Percentiles rank a stretch among this genome's conserved stretches.
phyloP scores from a whole-genome alignment of 2,329 filamentous ascomycete genomes.

The Aaosphaeria pasadenensis region DNA sequence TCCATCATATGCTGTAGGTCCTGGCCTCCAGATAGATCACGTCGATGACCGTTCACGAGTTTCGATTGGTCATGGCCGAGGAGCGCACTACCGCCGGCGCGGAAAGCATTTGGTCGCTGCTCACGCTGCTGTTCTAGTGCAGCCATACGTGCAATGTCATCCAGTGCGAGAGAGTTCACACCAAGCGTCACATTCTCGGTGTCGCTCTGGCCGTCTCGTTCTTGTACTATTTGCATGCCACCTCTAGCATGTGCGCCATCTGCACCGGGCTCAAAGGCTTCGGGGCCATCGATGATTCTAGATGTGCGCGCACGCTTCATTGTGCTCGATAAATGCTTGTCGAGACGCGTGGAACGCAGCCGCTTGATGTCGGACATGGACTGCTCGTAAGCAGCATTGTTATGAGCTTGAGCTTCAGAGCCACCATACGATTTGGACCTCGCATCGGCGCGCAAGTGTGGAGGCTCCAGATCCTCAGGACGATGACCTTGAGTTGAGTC shows the following conservation, averaged over 20 bases:
- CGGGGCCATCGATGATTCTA: slow-evolving; percentile 84
- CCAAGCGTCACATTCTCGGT: slow-evolving; percentile 81
- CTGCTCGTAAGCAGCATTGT: slow-evolving; percentile 75
- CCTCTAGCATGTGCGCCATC: slow-evolving; percentile 58
- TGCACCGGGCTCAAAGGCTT: slow-evolving; percentile 70
- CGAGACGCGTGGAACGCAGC: slow-evolving; percentile 86
- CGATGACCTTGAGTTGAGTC: slow-evolving; percentile 65
- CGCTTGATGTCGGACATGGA: slow-evolving; percentile 93
- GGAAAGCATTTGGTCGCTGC: slow-evolving; percentile 77
- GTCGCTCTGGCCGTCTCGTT: slow-evolving; percentile 67
- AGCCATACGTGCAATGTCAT: slow-evolving; percentile 94
- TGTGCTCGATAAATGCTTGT: slow-evolving; percentile 90
- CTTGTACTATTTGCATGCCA: slow-evolving; percentile 77
- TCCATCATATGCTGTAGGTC: slow-evolving; percentile 52
- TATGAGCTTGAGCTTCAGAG: slow-evolving; percentile 58
- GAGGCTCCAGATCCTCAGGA: slow-evolving; percentile 48
- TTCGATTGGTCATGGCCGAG: slow-evolving; percentile 65
- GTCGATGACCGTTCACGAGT: slow-evolving; percentile 67
- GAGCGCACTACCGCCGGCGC: slow-evolving; percentile 67
- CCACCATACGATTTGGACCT: slow-evolving; percentile 73
- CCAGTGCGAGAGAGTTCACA: slow-evolving; percentile 85
- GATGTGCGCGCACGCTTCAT: slow-evolving; percentile 88
- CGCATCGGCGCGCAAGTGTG: slow-evolving; percentile 61
- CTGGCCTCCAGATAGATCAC: slow-evolving; percentile 59
- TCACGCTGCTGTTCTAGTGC: slow-evolving; percentile 93